Base-by-base conservation (phyloP, 2,329 filamentous ascomycete species). In the Pseudogymnoascus destructans region DNA sequence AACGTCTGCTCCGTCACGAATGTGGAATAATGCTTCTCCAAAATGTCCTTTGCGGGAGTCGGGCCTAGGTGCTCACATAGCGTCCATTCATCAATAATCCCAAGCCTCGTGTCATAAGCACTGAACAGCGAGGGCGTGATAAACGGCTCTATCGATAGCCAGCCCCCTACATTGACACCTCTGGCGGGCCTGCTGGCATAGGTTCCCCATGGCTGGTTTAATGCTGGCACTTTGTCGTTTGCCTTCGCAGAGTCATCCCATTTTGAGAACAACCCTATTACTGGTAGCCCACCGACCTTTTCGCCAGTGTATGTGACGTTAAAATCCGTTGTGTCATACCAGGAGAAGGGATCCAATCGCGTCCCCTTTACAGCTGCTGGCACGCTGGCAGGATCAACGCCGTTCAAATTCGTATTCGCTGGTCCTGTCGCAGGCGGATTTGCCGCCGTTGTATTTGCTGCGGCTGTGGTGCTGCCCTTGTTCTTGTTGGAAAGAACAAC, bases 91-190 rank as follows among this genome's bases (percentile, higher is more conserved):
- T 98, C 93, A 15, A 97, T 78, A 40, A 97, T 81, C 4, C 81
- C 74, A 74, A 84, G 64, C 13, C 70, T 69, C 11, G 19, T 11
- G 25, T 17, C 15, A 8, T 55, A 55, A 61, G 79, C 79, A 61
- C 82, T 73, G 73, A 98, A 98, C 23, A 95, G 78, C 0, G 91
- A 96, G 0, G 93, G 93, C 3, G 89, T 92, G 69, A 98, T 97
- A 70, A 95, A 96, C 0, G 93, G 93, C 67, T 98, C 93, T 10
- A 98, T 74, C 2, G 86, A 87, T 1, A 98, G 79, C 93, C 93
- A 98, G 10, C 93, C 93, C 56, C 93, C 93, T 1, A 97, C 70
- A 66, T 95, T 97, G 33, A 97, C 89, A 0, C 93, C 93, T 5
- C 92, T 82, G 21, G 95, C 89, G 1, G 91, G 90, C 58, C 78